Base-by-base conservation (phyloP, 2,329 filamentous ascomycete species). In the Colletotrichum aenigma region DNA sequence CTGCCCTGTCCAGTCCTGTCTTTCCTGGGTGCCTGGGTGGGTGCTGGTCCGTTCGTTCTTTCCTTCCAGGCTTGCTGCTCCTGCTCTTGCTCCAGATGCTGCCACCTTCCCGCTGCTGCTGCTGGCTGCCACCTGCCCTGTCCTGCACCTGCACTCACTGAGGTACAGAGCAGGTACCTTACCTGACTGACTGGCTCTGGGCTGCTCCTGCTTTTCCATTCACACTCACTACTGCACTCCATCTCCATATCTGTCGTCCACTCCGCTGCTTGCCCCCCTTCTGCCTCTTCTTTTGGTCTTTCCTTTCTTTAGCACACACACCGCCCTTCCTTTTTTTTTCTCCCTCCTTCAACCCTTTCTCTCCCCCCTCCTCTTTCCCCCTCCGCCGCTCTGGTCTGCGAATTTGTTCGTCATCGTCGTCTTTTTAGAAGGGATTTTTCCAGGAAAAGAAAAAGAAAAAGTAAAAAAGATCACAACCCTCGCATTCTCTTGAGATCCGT, bases 251-350 rank as follows among this genome's bases (percentile, higher is more conserved):
- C 70, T 81, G 77, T 80, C 74, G 71, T 76, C 71, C 74, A 76
- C 60, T 76, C 43, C 61, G 71, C 74, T 76, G 65, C 52, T 56
- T n/a, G 65, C 79, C 79, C 81, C 81, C 82, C 80, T 83, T 78
- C 80, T 81, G 80, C 82, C 81, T 70, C 77, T 78, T 77, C 80
- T 79, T 78, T 81, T 80, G 77, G 73, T 80, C 80, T 79, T 79
- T 80, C 78, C 73, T 80, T 77, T 81, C 78, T 77, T 77, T 79
- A 80, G 79, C 79, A 81, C 80, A 80, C 79, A 81, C 80, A 80
- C 79, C 74, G 74, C 74, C 74, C 79, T 81, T 81, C 81, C 79
- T 81, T 81, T 81, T 80, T 80, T 79, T 80, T 80, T 38, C 48
- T 77, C 79, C 79, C 78, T 80, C 80, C 80, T 82, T 65, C 75